A percentile compares a stretch with the other conserved stretches of the same genome.
phyloP scores from a whole-genome alignment of 176 grass and related monocot genomes.

The Aechmea fasciata region DNA sequence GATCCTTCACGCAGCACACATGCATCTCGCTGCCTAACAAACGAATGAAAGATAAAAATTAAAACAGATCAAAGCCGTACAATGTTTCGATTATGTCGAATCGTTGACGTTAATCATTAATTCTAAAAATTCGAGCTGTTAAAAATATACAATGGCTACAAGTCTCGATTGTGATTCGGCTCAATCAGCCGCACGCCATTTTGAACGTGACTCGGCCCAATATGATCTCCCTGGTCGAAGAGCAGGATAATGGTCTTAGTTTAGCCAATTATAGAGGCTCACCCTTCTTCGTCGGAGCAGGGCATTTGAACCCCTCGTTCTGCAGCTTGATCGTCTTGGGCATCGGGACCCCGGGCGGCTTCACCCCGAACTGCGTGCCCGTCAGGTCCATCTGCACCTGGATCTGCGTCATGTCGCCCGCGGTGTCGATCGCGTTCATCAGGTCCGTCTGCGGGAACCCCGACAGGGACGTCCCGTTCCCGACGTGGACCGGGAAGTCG shows the following conservation, averaged over 20 bases:
- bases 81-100: no score
- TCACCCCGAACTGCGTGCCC: slow-evolving; percentile 83
- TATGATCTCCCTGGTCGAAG: background rate
- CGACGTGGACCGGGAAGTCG: slow-evolving; percentile 53
- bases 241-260: background rate
- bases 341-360: slow-evolving; percentile 59
- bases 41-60: background rate
- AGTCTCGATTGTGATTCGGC: no score
- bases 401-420: slow-evolving; percentile 60
- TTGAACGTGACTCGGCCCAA: no score
- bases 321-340: slow-evolving; percentile 72
- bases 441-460: slow-evolving; percentile 71
- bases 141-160: no score
- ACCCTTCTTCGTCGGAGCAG: slow-evolving; percentile 16
- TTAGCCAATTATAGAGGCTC: background rate
- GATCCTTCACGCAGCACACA: slow-evolving; percentile 71
- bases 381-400: slow-evolving; percentile 58
- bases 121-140: no score
- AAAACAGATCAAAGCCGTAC: background rate
- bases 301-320: slow-evolving; percentile 66
- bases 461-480: slow-evolving; percentile 45
- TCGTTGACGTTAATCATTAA: no score
- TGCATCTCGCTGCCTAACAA: slow-evolving; percentile 56
- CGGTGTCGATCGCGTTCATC: slow-evolving; percentile 80
- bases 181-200: no score